Base-by-base conservation (phyloP, 2,329 filamentous ascomycete species). In the Hypomyces perniciosus region DNA sequence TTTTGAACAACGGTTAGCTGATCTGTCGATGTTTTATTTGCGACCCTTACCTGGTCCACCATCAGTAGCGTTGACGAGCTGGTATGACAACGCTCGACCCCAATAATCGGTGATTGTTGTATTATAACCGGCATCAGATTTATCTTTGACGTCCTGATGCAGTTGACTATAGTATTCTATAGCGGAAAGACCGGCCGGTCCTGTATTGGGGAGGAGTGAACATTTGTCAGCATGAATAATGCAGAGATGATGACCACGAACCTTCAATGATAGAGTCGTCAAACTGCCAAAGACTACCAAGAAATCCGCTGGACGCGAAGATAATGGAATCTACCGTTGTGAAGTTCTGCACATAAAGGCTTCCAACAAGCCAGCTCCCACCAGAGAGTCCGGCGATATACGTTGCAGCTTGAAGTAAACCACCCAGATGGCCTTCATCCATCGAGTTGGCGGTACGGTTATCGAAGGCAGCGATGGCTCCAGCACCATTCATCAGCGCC, bases 31-130 rank as follows among this genome's bases (percentile, higher is more conserved):
- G 10, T 1, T n/a, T 10, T 13, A 5, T 4, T n/a, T 10, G 13
- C 6, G 5, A 12, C 8, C 8, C 50, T 29, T 56, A 58, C 59
- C 75, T 13, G 83, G 80, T 1, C 86, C 88, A 30, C 89, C 88
- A 54, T 85, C 69, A 1, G 74, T 76, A 8, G 80, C 83, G 62
- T 90, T 86, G 61, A 93, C 79, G 31, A 95, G 77, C 67, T 93
- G 88, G 66, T 84, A 91, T 2, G 83, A 83, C 28, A 93, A 74
- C 4, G 85, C 85, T 43, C 88, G 80, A 20, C 85, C 86, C 84
- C 88, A 92, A 64, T 88, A 87, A 68, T 95, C 89, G 0, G 89
- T 93, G 48, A 93, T 75, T 1, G 85, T 83, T 1, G 77, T 80
- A 42, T 54, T 68, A 47, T 56, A 91, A 0, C 82, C 55, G 12